Evolutionary conservation across 2,329 filamentous ascomycete genomes (phyloP).

Genomic region (Clarireedia paspali): DNA sequence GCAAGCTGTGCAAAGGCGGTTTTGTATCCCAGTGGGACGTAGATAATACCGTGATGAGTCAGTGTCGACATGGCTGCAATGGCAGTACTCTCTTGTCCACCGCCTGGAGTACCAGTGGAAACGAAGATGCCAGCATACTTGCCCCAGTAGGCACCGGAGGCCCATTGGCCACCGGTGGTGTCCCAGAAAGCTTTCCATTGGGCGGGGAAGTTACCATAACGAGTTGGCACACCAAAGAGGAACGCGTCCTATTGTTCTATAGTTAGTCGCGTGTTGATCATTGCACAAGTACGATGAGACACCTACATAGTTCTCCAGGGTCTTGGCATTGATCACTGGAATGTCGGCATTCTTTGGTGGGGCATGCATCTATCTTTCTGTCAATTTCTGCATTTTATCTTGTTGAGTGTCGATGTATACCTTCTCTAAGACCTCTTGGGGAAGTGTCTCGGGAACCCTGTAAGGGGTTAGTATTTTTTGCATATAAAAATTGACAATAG

Average conservation of each 20-base stretch:
- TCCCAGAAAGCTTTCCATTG: constrained; percentile 93
- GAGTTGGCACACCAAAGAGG: constrained; percentile 89
- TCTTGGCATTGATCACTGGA: constrained; percentile 49
- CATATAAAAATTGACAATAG: no score
- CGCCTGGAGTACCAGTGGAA: constrained; percentile 74
- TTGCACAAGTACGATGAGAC: background rate
- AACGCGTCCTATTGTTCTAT: constrained; percentile 56
- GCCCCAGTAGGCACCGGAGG: constrained; percentile 66
- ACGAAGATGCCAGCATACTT: constrained; percentile 92
- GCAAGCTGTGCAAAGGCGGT: constrained; percentile 63
- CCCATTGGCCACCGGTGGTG: constrained; percentile 80
- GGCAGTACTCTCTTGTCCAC: constrained; percentile 87
- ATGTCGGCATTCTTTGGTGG: constrained; percentile 62
- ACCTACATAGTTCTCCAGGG: constrained; percentile 54
- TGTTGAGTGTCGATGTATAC: no score
- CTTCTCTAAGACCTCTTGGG: constrained; percentile 72
- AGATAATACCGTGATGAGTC: constrained; percentile 89
- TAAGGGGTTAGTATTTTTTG: background rate
- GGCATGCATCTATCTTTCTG: constrained; percentile 61
- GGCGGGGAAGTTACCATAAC: constrained; percentile 93
- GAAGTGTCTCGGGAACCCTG: constrained; percentile 72
- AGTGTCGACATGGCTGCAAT: constrained; percentile 78
- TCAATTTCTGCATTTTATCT: no score
- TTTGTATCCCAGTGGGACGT: constrained; percentile 90
- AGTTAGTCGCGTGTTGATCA: background rate